Evolutionary conservation across 768 basidiomycete genomes (phyloP).

Genomic region (Agrocybe pediades): DNA sequence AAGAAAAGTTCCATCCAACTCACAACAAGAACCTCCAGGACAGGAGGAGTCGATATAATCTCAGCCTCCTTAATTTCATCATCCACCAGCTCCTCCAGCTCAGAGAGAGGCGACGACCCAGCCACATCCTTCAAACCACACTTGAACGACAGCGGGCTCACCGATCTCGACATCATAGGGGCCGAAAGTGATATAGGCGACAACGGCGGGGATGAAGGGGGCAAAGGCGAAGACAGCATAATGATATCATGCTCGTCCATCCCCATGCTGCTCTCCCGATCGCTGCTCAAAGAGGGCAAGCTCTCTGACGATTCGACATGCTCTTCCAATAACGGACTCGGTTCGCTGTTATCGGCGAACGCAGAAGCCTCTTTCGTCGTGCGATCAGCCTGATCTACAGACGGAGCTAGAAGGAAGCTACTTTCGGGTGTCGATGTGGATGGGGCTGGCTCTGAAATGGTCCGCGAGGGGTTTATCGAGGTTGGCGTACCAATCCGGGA

Average conservation of each 20-base stretch:
- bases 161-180: conserved; percentile 38
- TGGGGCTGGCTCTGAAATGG: conserved; percentile 41
- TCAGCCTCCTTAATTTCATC: conserved; percentile 9
- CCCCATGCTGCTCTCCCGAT: conserved; percentile 33
- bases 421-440: conserved; percentile 19
- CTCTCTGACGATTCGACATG: conserved; percentile 18
- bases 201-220: conserved; percentile 46
- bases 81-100: conserved; percentile 25
- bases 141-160: conserved; percentile 28
- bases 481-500: conserved; percentile 32
- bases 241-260: conserved; percentile 25
- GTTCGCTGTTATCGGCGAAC: conserved; percentile 14
- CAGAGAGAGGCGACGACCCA: conserved; percentile 17
- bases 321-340: conserved; percentile 7
- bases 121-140: conserved; percentile 19
- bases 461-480: conserved; percentile 24
- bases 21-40: conserved; percentile 3
- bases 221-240: conserved; percentile 31
- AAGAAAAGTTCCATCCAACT: not conserved
- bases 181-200: conserved; percentile 42
- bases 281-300: conserved; percentile 31
- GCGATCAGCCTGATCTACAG: conserved; percentile 14
- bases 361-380: conserved; percentile 5
- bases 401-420: conserved; percentile 6
- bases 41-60: not conserved